Percentiles rank a stretch among this genome's conserved stretches.
These are phyloP conservation scores for Fusarium brevicatenulatum DNA, from an alignment of 2,329 filamentous ascomycete genomes.

Conservation along the genomic window DNA sequence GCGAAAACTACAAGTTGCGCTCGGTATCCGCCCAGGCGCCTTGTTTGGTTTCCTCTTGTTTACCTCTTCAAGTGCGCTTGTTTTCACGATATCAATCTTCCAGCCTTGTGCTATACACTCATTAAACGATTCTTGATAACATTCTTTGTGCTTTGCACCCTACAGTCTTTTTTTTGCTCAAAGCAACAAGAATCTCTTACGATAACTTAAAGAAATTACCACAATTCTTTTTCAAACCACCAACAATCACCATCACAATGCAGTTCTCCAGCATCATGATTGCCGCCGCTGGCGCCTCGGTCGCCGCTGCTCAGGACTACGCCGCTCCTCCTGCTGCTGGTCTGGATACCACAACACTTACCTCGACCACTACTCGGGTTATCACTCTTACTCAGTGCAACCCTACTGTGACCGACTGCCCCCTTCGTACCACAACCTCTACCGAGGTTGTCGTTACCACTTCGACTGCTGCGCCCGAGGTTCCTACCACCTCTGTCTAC, in stretches of 20 bases:
- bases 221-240: constrained; percentile 21
- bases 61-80: constrained; percentile 25
- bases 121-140: constrained; percentile 26
- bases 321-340: constrained; percentile 14
- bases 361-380: constrained; percentile 57
- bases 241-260: constrained; percentile 52
- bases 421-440: constrained; percentile 39
- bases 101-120: constrained; percentile 36
- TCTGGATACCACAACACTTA: constrained; percentile 51
- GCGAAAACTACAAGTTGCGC: constrained; percentile 46
- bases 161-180: constrained; percentile 25
- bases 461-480: constrained; percentile 34
- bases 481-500: constrained; percentile 30
- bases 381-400: constrained; percentile 61
- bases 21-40: constrained; percentile 26
- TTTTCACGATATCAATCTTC: constrained; percentile 34
- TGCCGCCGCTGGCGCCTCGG: constrained; percentile 55
- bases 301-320: constrained; percentile 46
- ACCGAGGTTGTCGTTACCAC: constrained; percentile 39
- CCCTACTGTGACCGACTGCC: constrained; percentile 43
- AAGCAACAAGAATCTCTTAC: constrained; percentile 22
- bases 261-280: constrained; percentile 56
- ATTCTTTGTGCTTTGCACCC: constrained; percentile 35
- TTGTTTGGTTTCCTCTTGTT: constrained; percentile 13
- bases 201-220: constrained; percentile 15